phyloP scores from a whole-genome alignment of 805 yeast genomes.

The Wickerhamomyces hampshirensis region DNA sequence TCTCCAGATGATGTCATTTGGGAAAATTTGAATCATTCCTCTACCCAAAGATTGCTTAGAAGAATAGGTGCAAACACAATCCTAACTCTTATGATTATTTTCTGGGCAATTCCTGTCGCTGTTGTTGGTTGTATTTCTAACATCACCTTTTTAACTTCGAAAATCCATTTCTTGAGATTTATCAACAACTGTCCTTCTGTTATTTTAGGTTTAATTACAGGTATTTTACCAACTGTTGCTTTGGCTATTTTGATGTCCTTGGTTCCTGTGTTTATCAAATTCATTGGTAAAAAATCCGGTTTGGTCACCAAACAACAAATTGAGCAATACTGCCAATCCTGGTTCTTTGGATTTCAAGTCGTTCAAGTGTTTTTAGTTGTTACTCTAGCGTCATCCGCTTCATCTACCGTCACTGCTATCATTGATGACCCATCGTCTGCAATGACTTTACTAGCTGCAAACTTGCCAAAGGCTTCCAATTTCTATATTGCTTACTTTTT shows the following conservation, averaged over 20 bases:
- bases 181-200: constrained; percentile 66
- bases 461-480: constrained; percentile 86
- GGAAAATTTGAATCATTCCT: constrained; percentile 63
- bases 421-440: constrained; percentile 62
- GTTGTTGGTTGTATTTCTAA: constrained; percentile 93
- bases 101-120: constrained; percentile 98
- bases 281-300: constrained; percentile 73
- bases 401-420: constrained; percentile 69
- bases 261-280: constrained; percentile 79
- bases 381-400: constrained; percentile 77
- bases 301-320: constrained; percentile 63
- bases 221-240: constrained; percentile 77
- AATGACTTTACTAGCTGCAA: constrained; percentile 66
- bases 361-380: constrained; percentile 83
- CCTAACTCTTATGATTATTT: constrained; percentile 63
- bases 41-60: constrained; percentile 53
- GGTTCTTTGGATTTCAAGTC: constrained; percentile 89
- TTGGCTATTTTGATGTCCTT: constrained; percentile 80
- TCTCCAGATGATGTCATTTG: constrained; percentile 84
- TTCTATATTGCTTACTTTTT: constrained; percentile 82
- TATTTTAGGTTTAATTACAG: constrained; percentile 80
- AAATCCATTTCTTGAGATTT: constrained; percentile 70
- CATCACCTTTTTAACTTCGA: constrained; percentile 64
- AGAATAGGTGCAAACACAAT: constrained; percentile 56
- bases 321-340: constrained; percentile 79